Evolutionary conservation across 441 rosid genomes (phyloP).

Genomic region (Rhodomyrtus psidioides): DNA sequence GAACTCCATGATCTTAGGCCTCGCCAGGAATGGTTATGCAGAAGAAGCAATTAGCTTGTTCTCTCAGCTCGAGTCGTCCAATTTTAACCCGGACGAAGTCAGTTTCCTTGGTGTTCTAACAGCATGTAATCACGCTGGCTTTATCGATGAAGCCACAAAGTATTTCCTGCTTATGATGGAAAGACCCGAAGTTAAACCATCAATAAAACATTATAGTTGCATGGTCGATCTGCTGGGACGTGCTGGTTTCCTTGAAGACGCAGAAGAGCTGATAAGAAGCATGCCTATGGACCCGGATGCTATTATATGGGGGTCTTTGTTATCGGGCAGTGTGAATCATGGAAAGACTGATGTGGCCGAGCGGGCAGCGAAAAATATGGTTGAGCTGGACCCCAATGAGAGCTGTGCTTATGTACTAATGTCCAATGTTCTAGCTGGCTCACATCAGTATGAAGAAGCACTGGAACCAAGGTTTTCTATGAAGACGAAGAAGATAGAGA

Average conservation of each 20-base stretch:
- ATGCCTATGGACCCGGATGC: constrained; percentile 37
- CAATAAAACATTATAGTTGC: constrained; percentile 56
- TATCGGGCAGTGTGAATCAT: constrained; percentile 39
- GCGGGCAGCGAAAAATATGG: constrained; percentile 28
- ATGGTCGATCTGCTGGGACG: constrained; percentile 48
- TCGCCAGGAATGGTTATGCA: constrained; percentile 42
- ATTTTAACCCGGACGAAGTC: constrained; percentile 37
- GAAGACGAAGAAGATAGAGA: constrained; percentile 38
- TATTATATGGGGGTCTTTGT: constrained; percentile 44
- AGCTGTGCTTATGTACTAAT: constrained; percentile 47
- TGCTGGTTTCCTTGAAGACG: constrained; percentile 42
- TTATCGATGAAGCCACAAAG: constrained; percentile 25
- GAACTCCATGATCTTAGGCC: constrained; percentile 60
- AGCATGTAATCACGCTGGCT: constrained; percentile 46
- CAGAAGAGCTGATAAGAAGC: constrained; percentile 33
- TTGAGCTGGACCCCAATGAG: constrained; percentile 37
- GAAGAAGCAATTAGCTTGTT: constrained; percentile 42
- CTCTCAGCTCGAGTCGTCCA: constrained; percentile 34
- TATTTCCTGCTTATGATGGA: constrained; percentile 34
- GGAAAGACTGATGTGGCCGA: constrained; percentile 39
- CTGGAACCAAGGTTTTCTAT: constrained; percentile 35
- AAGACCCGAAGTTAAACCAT: constrained; percentile 39
- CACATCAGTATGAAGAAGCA: constrained; percentile 30
- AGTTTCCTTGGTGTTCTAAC: constrained; percentile 46
- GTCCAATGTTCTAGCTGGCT: constrained; percentile 48